These are phyloP conservation scores for Calonectria montana DNA, from an alignment of 2,329 filamentous ascomycete species.

Conservation along the genomic window DNA sequence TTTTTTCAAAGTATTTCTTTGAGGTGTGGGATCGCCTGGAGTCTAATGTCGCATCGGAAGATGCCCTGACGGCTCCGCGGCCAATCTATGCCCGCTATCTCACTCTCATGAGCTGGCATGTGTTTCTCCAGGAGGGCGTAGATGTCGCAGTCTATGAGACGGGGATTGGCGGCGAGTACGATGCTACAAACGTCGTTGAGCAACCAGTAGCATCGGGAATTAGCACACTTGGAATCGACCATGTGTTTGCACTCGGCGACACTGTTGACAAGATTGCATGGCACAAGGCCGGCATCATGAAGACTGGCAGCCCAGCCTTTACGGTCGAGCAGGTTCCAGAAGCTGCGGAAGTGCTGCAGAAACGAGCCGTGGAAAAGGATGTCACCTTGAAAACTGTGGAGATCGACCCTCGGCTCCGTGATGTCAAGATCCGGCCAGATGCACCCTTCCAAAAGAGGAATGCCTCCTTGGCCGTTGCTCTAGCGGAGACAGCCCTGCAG, in stretches of 20 bases:
- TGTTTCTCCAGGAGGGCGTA: constrained; percentile 72
- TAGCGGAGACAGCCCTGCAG: constrained; percentile 62
- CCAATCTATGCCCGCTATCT: constrained; percentile 72
- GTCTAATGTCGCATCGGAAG: constrained; percentile 43
- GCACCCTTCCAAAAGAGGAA: constrained; percentile 71
- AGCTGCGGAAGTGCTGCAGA: constrained; percentile 57
- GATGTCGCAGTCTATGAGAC: constrained; percentile 74
- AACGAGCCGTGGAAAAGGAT: constrained; percentile 64
- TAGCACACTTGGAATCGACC: constrained; percentile 76
- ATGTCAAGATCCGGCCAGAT: constrained; percentile 62
- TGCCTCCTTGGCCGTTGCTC: constrained; percentile 62
- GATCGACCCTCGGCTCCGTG: constrained; percentile 57
- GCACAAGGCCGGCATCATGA: constrained; percentile 81
- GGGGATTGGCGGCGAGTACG: constrained; percentile 75
- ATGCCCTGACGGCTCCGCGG: constrained; percentile 53
- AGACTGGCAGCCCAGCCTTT: constrained; percentile 67
- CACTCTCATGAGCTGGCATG: constrained; percentile 74
- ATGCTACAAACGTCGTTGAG: constrained; percentile 75
- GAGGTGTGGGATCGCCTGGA: constrained; percentile 72
- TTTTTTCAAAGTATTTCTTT: constrained; percentile 76
- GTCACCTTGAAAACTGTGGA: constrained; percentile 60
- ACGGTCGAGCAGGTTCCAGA: constrained; percentile 63
- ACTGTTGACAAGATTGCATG: constrained; percentile 76
- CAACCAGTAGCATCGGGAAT: constrained; percentile 70
- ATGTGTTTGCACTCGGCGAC: constrained; percentile 71